phyloP scores from a whole-genome alignment of 148 eudicot genomes.

The Camellia granthamiana region DNA sequence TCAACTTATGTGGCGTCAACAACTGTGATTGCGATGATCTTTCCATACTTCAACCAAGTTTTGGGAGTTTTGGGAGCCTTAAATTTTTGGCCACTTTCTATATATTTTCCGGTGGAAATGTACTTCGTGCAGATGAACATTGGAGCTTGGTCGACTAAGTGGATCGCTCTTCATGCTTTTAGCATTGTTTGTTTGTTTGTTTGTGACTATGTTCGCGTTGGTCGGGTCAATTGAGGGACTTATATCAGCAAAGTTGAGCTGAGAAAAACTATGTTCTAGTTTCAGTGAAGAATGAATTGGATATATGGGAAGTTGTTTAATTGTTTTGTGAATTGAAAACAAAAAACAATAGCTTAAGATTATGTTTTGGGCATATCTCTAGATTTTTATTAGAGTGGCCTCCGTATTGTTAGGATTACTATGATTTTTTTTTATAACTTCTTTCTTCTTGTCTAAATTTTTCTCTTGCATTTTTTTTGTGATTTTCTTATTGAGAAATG shows the following conservation, averaged over 20 bases:
- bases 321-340: too few relatives aligned
- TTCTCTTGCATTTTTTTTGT: too few relatives aligned
- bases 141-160: conserved; percentile 33
- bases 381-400: too few relatives aligned
- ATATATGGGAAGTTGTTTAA: too few relatives aligned
- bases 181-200: conserved; percentile 34
- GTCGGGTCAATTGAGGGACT: conserved; percentile 39
- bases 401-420: too few relatives aligned
- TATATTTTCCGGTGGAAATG: conserved; percentile 57
- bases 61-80: conserved; percentile 50
- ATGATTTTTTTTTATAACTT: too few relatives aligned
- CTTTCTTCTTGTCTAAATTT: too few relatives aligned
- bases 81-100: conserved; percentile 47
- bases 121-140: conserved; percentile 41
- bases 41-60: conserved; percentile 52
- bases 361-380: too few relatives aligned
- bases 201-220: conserved; percentile 33
- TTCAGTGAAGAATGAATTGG: too few relatives aligned
- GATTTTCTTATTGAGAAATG: too few relatives aligned
- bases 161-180: conserved; percentile 30
- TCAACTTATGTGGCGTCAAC: conserved; percentile 41
- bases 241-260: conserved; percentile 20
- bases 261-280: neutral
- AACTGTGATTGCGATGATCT: conserved; percentile 30
- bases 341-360: too few relatives aligned